Evolutionary conservation across 805 yeast genomes (phyloP).

Genomic region (Schwanniomyces polymorphus): DNA sequence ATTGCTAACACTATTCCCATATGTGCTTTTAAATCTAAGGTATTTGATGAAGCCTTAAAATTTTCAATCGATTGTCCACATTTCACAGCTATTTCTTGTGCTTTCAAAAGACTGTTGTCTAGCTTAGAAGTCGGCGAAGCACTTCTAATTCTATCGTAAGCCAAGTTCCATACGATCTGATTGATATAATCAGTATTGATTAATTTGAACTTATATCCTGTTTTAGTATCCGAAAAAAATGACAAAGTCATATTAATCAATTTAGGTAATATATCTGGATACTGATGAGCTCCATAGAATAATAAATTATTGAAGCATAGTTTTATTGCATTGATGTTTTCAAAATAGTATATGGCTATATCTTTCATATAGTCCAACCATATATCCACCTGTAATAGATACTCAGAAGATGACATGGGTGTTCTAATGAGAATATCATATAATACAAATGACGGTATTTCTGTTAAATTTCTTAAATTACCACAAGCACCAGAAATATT

Average conservation of each 20-base stretch:
- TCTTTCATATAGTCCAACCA: conserved; percentile 28
- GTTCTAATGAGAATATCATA: conserved; percentile 39
- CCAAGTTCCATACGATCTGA: conserved; percentile 26
- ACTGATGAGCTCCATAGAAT: conserved; percentile 25
- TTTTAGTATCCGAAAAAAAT: conserved; percentile 14
- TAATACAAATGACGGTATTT: conserved; percentile 39
- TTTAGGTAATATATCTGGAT: conserved; percentile 17
- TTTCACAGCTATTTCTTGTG: conserved; percentile 30
- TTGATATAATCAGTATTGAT: conserved; percentile 21
- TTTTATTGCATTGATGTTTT: conserved; percentile 16
- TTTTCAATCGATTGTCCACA: conserved; percentile 7
- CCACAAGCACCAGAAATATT: conserved; percentile 32
- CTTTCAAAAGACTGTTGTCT: conserved; percentile 15
- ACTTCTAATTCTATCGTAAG: conserved; percentile 14
- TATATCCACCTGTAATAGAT: conserved; percentile 33
- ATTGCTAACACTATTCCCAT: conserved; percentile 39
- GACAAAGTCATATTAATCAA: conserved; percentile 17
- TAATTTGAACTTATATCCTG: conserved; percentile 21
- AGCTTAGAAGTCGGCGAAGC: not conserved
- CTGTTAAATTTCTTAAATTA: conserved; percentile 22
- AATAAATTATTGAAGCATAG: conserved; percentile 25
- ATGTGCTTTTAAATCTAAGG: conserved; percentile 27
- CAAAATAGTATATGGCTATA: conserved; percentile 20
- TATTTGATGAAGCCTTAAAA: conserved; percentile 10
- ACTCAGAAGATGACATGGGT: conserved; percentile 30